Evolutionary conservation across 2,329 filamentous ascomycete genomes (phyloP), one percentile per base, ranked within the genome.

Genomic region (Trichoderma breve): DNA sequence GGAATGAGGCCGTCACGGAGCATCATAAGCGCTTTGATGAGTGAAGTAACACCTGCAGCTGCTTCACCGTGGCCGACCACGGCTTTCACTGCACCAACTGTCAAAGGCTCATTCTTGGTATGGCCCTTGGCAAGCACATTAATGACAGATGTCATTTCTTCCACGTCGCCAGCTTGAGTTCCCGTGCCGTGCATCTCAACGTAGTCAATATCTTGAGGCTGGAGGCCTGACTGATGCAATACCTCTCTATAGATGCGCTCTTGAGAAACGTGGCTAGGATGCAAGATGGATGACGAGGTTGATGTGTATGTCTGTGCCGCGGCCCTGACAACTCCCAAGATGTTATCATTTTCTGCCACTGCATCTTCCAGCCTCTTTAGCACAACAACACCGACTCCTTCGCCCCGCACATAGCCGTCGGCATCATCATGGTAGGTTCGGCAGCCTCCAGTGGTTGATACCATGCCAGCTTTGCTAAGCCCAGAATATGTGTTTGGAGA

Each of bases 121-220:
- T 3, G 43, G 43, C 5, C 5, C 8, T 47, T 47, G 26, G 43
- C 28, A 36, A 61, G 34, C 1, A 55, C 51, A 55, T 53, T 53
- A n/a, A 65, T 21, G 66, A 96, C 92, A 1, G 92, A 93, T 2
- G 88, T 84, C 91, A 95, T 94, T 80, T 97, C 93, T 6, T 90
- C 91, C 8, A 90, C 90, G 78, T 97, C 93, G 73, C 93, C 93
- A 53, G 92, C 93, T 80, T 95, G 92, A 0, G 93, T 97, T 55
- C 93, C 94, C 3, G 93, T 97, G 11, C 94, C 93, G 80, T 97
- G 93, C 89, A 95, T 94, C 81, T 97, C 93, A 6, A 96, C 91
- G 77, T 95, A 95, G 80, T 90, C 90, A 61, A 97, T 87, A 74
- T 94, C 91, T 68, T 89, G 86, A 3, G 93, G 91, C 76, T 94